phyloP scores from a whole-genome alignment of 345 rosid species.

The Sonneratia alba region DNA sequence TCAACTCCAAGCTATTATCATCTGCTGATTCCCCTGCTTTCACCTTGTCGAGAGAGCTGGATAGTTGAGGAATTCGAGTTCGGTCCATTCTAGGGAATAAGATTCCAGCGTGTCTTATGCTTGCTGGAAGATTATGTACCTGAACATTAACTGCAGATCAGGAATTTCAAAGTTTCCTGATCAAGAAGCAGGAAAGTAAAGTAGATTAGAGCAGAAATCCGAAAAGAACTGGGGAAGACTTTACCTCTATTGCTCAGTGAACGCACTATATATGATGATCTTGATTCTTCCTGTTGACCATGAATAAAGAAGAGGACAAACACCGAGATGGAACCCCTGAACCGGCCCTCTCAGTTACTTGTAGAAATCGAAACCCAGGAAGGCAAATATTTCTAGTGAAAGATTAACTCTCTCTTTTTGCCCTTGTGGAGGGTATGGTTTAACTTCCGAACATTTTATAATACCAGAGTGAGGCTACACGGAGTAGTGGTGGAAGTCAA shows the following conservation, averaged over 20 bases:
- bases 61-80: constrained; percentile 7
- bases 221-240: background rate
- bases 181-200: background rate
- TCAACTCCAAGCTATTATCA: constrained; percentile 31
- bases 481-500: background rate
- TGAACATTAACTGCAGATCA: background rate
- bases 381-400: background rate
- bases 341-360: background rate
- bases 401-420: background rate
- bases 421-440: background rate
- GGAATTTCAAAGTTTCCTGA: background rate
- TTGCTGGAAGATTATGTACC: background rate
- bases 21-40: constrained; percentile 13
- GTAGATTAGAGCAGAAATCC: background rate
- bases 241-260: background rate
- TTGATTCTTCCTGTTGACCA: background rate
- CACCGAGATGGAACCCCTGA: background rate
- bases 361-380: background rate
- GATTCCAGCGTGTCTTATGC: background rate
- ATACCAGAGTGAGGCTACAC: background rate
- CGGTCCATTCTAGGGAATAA: background rate
- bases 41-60: constrained; percentile 2
- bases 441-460: background rate
- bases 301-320: background rate
- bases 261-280: background rate